A percentile compares a stretch with the other conserved stretches of the same genome.
phyloP scores from a whole-genome alignment of 805 yeast genomes.

The Wickerhamomyces strasburgensis region DNA sequence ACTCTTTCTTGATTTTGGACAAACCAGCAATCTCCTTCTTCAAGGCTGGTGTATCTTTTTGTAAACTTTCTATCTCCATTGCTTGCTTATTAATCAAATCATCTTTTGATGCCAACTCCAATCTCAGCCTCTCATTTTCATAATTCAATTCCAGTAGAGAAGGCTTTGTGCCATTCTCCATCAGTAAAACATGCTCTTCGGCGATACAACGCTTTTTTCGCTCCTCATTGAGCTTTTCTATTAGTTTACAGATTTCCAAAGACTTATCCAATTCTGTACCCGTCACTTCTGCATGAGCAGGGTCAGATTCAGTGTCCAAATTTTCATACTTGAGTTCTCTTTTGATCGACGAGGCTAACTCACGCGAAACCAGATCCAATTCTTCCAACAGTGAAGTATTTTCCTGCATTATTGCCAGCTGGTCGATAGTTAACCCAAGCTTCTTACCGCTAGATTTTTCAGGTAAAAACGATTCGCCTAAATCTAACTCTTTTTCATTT shows the following conservation, averaged over 20 bases:
- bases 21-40: slow-evolving; percentile 36
- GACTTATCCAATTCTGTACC: slow-evolving; percentile 30
- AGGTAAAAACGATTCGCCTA: slow-evolving; percentile 18
- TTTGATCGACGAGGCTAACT: slow-evolving; percentile 65
- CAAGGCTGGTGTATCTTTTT: slow-evolving; percentile 32
- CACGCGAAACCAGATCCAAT: slow-evolving; percentile 62
- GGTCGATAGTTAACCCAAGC: slow-evolving; percentile 50
- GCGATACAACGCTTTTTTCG: slow-evolving; percentile 61
- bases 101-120: slow-evolving; percentile 42
- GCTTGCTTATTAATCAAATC: slow-evolving; percentile 42
- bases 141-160: slow-evolving; percentile 51
- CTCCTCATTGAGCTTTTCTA: slow-evolving; percentile 57
- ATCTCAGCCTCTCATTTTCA: slow-evolving; percentile 48
- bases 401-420: slow-evolving; percentile 55
- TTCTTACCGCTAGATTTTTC: slow-evolving; percentile 13
- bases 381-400: slow-evolving; percentile 57
- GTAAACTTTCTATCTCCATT: slow-evolving; percentile 39
- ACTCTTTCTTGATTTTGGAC: slow-evolving; percentile 35
- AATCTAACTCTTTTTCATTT: not conserved
- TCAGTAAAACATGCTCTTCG: slow-evolving; percentile 60
- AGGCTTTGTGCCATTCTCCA: slow-evolving; percentile 50
- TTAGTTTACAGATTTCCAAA: slow-evolving; percentile 44
- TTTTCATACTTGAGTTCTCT: slow-evolving; percentile 62
- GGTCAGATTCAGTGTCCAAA: slow-evolving; percentile 23
- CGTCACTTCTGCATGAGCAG: not conserved